A percentile compares a stretch with the other conserved stretches of the same genome.
Evolutionary conservation across 176 grass and related monocot genomes (phyloP).

Genomic region (Olyra latifolia): DNA sequence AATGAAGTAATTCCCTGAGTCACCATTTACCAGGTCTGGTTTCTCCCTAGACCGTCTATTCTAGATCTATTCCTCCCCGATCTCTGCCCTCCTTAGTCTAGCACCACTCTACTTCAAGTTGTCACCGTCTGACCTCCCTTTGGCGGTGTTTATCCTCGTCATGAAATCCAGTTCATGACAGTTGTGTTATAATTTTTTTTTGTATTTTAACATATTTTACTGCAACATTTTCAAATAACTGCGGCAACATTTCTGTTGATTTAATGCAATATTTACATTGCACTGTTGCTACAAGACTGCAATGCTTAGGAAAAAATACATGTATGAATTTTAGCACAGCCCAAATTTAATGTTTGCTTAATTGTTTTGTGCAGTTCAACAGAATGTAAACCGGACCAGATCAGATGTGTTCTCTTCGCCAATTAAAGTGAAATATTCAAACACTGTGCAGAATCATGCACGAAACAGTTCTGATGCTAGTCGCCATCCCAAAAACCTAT

Average conservation of each 20-base stretch:
- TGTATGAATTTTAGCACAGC: background rate
- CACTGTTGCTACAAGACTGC: background rate
- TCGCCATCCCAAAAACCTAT: constrained; percentile 9
- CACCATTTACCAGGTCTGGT: too few relatives aligned
- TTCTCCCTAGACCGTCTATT: too few relatives aligned
- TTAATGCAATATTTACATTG: background rate
- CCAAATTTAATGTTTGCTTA: constrained; percentile 21
- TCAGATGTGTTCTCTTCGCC: constrained; percentile 37
- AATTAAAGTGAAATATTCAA: constrained; percentile 40
- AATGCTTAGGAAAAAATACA: background rate
- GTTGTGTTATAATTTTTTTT: constrained; percentile 6
- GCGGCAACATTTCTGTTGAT: background rate
- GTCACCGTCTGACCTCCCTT: too few relatives aligned
- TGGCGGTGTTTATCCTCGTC: too few relatives aligned
- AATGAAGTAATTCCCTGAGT: too few relatives aligned
- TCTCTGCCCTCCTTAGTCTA: too few relatives aligned
- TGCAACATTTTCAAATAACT: background rate
- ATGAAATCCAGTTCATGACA: too few relatives aligned
- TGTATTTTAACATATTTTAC: background rate
- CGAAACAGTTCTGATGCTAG: constrained; percentile 28
- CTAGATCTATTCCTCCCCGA: too few relatives aligned
- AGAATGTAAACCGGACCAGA: constrained; percentile 29
- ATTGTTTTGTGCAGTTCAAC: constrained; percentile 48
- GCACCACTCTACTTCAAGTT: too few relatives aligned
- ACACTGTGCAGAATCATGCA: constrained; percentile 22